phyloP scores from a whole-genome alignment of 2,329 filamentous ascomycete genomes.

The Plenodomus lindquistii region DNA sequence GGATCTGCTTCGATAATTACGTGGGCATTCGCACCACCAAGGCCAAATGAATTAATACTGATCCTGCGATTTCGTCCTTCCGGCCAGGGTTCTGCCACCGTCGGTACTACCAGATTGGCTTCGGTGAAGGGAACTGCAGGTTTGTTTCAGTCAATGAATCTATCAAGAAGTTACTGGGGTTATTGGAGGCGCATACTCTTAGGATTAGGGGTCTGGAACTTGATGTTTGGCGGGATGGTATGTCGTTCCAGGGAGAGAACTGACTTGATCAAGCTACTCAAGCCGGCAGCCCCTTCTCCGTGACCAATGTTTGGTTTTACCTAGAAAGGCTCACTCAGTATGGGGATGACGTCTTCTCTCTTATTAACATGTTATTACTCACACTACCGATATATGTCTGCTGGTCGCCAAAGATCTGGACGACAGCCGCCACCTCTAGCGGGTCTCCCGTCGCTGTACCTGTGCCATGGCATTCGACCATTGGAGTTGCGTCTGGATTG shows the following conservation, averaged over 20 bases:
- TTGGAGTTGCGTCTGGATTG: slow-evolving; percentile 9
- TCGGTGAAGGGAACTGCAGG: too few relatives aligned
- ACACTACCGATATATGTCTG: too few relatives aligned
- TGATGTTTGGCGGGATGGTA: slow-evolving; percentile 33
- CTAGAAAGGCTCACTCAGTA: too few relatives aligned
- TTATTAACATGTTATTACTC: too few relatives aligned
- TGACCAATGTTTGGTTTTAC: slow-evolving; percentile 46
- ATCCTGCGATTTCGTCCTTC: slow-evolving; percentile 12
- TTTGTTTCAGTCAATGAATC: too few relatives aligned
- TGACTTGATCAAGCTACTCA: slow-evolving; percentile 41
- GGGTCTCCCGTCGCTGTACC: slow-evolving; percentile 58
- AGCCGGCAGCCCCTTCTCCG: slow-evolving; percentile 41
- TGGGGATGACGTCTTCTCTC: too few relatives aligned
- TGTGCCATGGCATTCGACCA: slow-evolving; percentile 43
- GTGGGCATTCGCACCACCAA: slow-evolving; percentile 17
- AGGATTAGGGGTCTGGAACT: slow-evolving; percentile 18
- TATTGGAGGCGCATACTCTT: slow-evolving; percentile 15
- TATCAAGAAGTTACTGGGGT: too few relatives aligned
- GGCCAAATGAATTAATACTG: slow-evolving; percentile 32
- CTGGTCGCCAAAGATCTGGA: too few relatives aligned
- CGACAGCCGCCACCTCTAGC: slow-evolving; percentile 22
- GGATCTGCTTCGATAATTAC: slow-evolving; percentile 21
- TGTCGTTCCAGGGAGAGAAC: slow-evolving; percentile 43
- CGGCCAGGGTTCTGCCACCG: slow-evolving; percentile 12
- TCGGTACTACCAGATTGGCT: slow-evolving; percentile 13